Evolutionary conservation across 768 basidiomycete genomes (phyloP).

Genomic region (Psilocybe subaeruginosa): DNA sequence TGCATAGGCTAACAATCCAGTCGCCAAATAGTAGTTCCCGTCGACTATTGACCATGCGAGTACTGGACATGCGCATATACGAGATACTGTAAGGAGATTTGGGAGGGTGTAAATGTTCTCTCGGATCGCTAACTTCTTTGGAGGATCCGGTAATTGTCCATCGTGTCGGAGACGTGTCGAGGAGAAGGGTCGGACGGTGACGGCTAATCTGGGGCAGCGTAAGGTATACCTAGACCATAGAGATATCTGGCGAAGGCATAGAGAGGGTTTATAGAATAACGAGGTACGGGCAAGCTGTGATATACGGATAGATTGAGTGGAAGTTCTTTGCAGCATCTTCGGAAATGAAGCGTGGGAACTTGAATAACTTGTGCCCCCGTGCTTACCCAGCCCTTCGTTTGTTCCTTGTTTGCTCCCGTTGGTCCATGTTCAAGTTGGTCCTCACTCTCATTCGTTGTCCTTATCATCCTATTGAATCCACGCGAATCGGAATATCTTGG

Average conservation of each 20-base stretch:
- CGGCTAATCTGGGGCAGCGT: neutral
- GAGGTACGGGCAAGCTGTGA: slow-evolving; percentile 14
- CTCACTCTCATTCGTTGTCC: neutral
- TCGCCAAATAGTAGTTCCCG: slow-evolving; percentile 80
- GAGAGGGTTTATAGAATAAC: neutral
- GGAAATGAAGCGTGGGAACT: slow-evolving; percentile 16
- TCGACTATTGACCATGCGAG: slow-evolving; percentile 91
- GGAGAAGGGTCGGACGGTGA: slow-evolving; percentile 19
- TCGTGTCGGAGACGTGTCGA: slow-evolving; percentile 21
- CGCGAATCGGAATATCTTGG: neutral
- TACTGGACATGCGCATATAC: slow-evolving; percentile 87
- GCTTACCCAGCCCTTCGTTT: neutral
- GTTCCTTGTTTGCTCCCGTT: neutral
- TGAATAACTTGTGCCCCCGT: neutral
- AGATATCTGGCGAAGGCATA: neutral
- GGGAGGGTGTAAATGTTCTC: slow-evolving; percentile 97
- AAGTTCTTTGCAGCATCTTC: slow-evolving; percentile 24
- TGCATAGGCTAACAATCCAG: slow-evolving; percentile 84
- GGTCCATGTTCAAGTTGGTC: neutral
- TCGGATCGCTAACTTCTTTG: slow-evolving; percentile 41
- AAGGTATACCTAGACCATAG: too few species aligned
- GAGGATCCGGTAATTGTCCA: slow-evolving; percentile 17
- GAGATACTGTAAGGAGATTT: slow-evolving; percentile 84
- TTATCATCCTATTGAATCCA: neutral
- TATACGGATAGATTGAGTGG: slow-evolving; percentile 22